These are phyloP conservation scores for Globisporangium carolinianum DNA, from an alignment of 352 stramenopile genomes.

Conservation along the genomic window DNA sequence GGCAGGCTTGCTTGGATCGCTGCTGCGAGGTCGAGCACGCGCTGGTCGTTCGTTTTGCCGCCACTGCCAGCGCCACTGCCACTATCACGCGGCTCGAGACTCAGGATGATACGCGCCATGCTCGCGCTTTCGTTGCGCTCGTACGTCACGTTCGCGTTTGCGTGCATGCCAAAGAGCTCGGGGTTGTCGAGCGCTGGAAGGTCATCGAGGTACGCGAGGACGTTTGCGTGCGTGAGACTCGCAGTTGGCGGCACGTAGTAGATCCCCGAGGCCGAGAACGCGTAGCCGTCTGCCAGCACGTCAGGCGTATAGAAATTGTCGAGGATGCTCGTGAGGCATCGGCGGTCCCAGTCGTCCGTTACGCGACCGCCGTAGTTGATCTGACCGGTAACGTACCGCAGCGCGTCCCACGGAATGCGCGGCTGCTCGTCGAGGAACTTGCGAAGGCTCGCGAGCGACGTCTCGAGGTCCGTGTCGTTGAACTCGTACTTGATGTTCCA, in stretches of 20 bases:
- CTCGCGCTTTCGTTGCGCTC: conserved; percentile 86
- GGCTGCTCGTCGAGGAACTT: conserved; percentile 91
- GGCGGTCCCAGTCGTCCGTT: conserved; percentile 93
- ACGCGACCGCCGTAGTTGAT: conserved; percentile 96
- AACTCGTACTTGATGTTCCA: conserved; percentile 97
- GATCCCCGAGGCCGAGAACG: conserved; percentile 83
- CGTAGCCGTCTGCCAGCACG: conserved; percentile 73
- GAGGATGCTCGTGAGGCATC: conserved; percentile 91
- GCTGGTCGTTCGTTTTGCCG: conserved; percentile 74
- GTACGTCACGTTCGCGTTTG: conserved; percentile 94
- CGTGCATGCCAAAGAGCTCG: conserved; percentile 95
- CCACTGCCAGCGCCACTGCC: conserved; percentile 30
- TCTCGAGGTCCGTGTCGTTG: conserved; percentile 94
- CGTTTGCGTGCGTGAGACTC: conserved; percentile 29
- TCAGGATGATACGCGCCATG: conserved; percentile 87
- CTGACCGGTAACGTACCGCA: conserved; percentile 91
- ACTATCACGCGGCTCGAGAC: conserved; percentile 83
- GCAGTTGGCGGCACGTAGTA: conserved; percentile 72
- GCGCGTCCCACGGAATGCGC: conserved; percentile 88
- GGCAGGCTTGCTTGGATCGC: conserved; percentile 64
- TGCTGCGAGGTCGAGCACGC: conserved; percentile 68
- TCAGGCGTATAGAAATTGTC: conserved; percentile 87
- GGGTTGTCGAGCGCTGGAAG: conserved; percentile 87
- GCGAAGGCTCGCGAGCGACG: conserved; percentile 82
- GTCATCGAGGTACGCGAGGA: conserved; percentile 77